These are phyloP conservation scores for Solanum hybrid DNA, from an alignment of 305 asterid genomes.

Conservation along the genomic window DNA sequence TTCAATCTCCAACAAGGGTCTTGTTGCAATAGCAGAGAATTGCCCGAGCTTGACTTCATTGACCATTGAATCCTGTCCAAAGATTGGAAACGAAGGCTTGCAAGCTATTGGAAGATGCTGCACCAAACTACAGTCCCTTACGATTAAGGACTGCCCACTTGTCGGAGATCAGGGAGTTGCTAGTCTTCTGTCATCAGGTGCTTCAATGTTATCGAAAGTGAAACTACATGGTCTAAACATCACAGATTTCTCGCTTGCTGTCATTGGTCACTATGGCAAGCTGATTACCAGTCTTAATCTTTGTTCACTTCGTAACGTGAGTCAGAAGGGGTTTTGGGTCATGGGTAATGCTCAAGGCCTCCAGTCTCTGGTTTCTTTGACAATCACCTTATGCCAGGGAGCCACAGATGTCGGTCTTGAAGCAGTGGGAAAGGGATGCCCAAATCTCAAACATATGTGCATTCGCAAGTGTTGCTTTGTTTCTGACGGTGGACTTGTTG, in stretches of 20 bases:
- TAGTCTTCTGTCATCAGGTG: conserved; percentile 46
- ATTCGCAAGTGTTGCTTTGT: conserved; percentile 69
- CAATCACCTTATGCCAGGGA: conserved; percentile 61
- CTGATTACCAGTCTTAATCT: conserved; percentile 51
- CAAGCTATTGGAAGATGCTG: conserved; percentile 55
- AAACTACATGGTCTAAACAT: conserved; percentile 63
- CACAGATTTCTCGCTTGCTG: conserved; percentile 70
- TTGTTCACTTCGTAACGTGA: conserved; percentile 64
- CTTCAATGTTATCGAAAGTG: conserved; percentile 51
- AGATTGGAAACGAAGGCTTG: conserved; percentile 63
- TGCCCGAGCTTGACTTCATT: conserved; percentile 56
- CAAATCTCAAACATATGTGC: conserved; percentile 47
- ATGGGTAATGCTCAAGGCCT: conserved; percentile 83
- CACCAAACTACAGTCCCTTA: conserved; percentile 50
- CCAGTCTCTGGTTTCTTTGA: conserved; percentile 40
- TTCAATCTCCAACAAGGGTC: conserved; percentile 52
- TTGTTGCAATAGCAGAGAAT: conserved; percentile 53
- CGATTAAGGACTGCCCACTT: conserved; percentile 66
- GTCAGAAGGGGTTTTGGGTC: conserved; percentile 92
- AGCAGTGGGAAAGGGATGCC: conserved; percentile 62
- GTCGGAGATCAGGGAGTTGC: conserved; percentile 80
- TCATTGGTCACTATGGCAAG: conserved; percentile 75
- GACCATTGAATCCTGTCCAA: conserved; percentile 62
- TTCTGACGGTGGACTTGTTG: conserved; percentile 67
- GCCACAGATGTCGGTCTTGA: conserved; percentile 64